Conservation (phyloP, 1,284 basidiomycete genomes). For the Cryptococcus hybrid region DNA sequence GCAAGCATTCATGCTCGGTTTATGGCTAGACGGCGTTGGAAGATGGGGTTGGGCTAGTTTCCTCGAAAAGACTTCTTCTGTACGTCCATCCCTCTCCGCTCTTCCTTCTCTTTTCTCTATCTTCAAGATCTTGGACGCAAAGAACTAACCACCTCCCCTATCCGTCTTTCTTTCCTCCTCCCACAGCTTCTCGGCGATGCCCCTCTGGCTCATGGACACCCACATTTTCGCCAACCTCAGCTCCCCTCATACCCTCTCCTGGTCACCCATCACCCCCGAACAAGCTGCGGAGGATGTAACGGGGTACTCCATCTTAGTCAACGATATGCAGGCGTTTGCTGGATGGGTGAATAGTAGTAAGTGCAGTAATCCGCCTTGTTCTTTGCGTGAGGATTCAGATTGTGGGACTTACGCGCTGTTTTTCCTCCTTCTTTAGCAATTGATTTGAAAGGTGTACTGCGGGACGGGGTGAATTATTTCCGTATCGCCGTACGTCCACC, state of each 20-base stretch:
- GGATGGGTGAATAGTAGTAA: conserved; percentile 18
- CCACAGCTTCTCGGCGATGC: conserved; percentile 29
- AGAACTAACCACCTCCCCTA: neutral
- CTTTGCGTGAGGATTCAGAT: too few relatives aligned
- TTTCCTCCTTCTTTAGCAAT: too few relatives aligned
- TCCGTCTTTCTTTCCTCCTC: too few relatives aligned
- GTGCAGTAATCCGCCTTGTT: conserved; percentile 1
- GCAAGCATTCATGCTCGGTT: conserved; percentile 39
- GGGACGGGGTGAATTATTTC: too few relatives aligned
- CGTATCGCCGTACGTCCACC: too few relatives aligned
- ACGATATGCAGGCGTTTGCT: conserved; percentile 24
- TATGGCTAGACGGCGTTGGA: conserved; percentile 44
- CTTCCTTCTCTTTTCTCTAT: too few relatives aligned
- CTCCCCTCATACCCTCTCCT: conserved; percentile 8
- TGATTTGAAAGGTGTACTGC: too few relatives aligned
- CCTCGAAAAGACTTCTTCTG: conserved; percentile 31
- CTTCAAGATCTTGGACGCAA: too few relatives aligned
- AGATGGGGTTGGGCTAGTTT: conserved; percentile 43
- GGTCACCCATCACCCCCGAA: conserved; percentile 15
- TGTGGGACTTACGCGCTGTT: too few relatives aligned
- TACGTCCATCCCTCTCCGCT: conserved; percentile 10
- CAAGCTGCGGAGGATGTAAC: conserved; percentile 14
- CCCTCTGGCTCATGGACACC: conserved; percentile 5
- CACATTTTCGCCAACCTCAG: conserved; percentile 8
- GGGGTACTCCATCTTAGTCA: conserved; percentile 24